phyloP scores from a whole-genome alignment of 192 early-diverging fungal species.

The Rhizoclosmatium globosum region DNA sequence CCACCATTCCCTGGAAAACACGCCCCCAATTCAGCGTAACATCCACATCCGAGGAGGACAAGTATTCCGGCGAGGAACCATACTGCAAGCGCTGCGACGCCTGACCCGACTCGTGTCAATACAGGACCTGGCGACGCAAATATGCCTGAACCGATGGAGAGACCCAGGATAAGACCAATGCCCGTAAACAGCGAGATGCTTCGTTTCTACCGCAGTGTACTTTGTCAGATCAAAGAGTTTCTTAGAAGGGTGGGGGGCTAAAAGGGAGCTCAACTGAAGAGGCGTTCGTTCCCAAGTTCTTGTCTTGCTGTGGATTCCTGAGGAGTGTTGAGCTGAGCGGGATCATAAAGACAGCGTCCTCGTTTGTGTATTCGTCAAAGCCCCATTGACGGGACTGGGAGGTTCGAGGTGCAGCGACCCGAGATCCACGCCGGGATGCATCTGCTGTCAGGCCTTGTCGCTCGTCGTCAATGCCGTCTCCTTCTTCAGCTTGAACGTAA shows the following conservation, averaged over 20 bases:
- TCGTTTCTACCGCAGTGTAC: slow-evolving; percentile 2
- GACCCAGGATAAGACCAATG: slow-evolving; percentile 50
- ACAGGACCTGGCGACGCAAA: slow-evolving; percentile 71
- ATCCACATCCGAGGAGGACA: slow-evolving; percentile 82
- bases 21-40: slow-evolving; percentile 91
- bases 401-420: neutral
- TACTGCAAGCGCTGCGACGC: slow-evolving; percentile 38
- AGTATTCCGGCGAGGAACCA: slow-evolving; percentile 52
- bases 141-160: slow-evolving; percentile 67
- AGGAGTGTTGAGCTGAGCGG: slow-evolving; percentile 9
- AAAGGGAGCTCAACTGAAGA: neutral
- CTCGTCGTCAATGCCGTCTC: neutral
- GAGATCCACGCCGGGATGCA: neutral
- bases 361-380: neutral
- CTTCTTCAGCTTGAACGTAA: neutral
- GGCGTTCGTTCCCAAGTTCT: neutral
- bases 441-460: neutral
- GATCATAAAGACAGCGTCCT: slow-evolving; percentile 14
- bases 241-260: neutral
- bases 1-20: slow-evolving; percentile 88
- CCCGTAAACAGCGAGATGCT: slow-evolving; percentile 46
- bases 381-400: neutral
- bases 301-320: neutral
- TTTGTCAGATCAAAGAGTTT: neutral
- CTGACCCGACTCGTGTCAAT: slow-evolving; percentile 42